Evolutionary conservation across 257 asterid genomes (phyloP), one percentile per base, ranked within the genome.

Genomic region (Solanum sejunctum): DNA sequence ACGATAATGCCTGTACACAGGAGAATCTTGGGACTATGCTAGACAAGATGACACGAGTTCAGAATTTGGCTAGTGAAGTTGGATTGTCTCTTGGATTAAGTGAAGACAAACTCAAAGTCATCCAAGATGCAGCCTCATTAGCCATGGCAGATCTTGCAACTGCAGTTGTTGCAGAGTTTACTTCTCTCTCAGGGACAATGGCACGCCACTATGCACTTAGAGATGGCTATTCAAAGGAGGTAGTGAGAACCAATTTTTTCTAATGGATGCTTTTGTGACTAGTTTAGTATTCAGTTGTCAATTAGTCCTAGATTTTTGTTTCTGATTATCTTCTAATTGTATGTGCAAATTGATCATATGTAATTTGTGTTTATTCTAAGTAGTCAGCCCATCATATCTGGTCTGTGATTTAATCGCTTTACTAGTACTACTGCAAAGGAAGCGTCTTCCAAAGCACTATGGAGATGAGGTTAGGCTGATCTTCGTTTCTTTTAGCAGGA

Each of bases 141-240:
- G 98, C 94, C 90, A 93, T 95, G 98, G 89, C 97, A 66, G 99
- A 96, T 90, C 98, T 96, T 87, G 89, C 98, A 78, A 91, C 99
- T 43, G 88, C 99, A 69, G 97, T 96, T 86, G 99, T 96, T 86
- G 91, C 94, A 36, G 98, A 96, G 90, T 96, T 96, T 86, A 96
- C 98, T 72, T 91, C 98, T 82, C 99, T 93, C 83, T 92, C 99
- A 41, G 99, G 99, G 85, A 88, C 91, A 71, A 96, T 96, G 98
- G 98, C 88, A 4, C 97, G 96, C 21, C 99, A 96, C 89, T 96
- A 96, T 92, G 98, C 99, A 86, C 90, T 95, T 52, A 92, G 98
- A 90, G 98, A 95, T 89, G 98, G 98, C 91, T 91, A 92, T 86
- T 93, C 98, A 70, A 90, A 90, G 82, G 94, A 93, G 98, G 98